A percentile compares a stretch with the other conserved stretches of the same genome.
Conservation (phyloP, 2,329 filamentous ascomycete genomes). For the Alternaria tenuissima region DNA sequence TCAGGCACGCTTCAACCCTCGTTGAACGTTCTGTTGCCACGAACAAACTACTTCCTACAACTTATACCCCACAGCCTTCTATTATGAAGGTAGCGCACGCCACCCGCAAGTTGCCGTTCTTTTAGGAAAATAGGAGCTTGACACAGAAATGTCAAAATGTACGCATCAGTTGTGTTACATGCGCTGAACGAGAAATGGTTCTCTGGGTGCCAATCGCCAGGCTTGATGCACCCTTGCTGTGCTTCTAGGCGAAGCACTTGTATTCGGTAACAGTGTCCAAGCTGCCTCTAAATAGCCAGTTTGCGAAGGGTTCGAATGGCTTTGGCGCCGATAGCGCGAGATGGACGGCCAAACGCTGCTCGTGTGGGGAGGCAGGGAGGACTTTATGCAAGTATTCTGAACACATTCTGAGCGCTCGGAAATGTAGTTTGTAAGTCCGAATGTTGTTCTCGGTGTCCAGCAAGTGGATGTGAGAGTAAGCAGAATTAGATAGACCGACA, state of each 20-base stretch:
- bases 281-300: no score
- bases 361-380: no score
- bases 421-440: no score
- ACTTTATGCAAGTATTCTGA: no score
- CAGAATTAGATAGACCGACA: no score
- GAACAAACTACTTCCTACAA: background rate
- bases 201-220: background rate
- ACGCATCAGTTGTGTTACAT: background rate
- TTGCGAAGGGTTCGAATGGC: no score
- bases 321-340: no score
- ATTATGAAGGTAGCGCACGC: background rate
- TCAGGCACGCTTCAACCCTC: background rate
- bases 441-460: no score
- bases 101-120: background rate
- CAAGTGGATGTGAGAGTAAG: no score
- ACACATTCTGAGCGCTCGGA: no score
- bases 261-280: no score
- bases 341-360: no score
- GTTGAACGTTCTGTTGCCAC: background rate
- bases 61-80: background rate
- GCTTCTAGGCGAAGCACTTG: background rate
- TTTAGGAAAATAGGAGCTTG: background rate
- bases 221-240: background rate
- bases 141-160: background rate
- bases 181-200: background rate